Evolutionary conservation across 2,329 filamentous ascomycete genomes (phyloP).

Genomic region (Intubia oerlemansii): DNA sequence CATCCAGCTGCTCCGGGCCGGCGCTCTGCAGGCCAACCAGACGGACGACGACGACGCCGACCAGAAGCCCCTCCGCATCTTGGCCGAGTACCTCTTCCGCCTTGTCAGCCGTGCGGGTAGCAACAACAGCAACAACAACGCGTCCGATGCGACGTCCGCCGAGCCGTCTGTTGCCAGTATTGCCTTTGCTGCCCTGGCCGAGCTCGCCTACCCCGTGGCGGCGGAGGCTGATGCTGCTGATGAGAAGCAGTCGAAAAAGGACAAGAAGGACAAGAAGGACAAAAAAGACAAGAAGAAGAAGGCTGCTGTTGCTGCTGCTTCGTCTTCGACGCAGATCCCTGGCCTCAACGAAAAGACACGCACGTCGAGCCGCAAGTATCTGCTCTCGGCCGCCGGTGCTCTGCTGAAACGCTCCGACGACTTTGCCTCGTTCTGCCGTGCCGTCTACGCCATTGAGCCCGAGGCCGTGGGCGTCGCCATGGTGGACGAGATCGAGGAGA

Average conservation of each 20-base stretch:
- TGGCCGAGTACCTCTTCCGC: slow-evolving; percentile 32
- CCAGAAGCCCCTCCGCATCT: slow-evolving; percentile 24
- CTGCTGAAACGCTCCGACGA: slow-evolving; percentile 31
- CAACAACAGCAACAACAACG: slow-evolving; percentile 12
- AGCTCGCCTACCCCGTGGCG: slow-evolving; percentile 30
- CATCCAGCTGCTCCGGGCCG: slow-evolving; percentile 22
- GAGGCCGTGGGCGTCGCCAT: slow-evolving; percentile 28
- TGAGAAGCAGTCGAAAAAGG: background rate
- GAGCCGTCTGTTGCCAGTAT: slow-evolving; percentile 17
- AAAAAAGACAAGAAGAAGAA: slow-evolving; percentile 2
- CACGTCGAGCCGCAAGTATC: slow-evolving; percentile 31
- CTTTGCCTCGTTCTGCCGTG: slow-evolving; percentile 29
- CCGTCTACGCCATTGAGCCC: slow-evolving; percentile 30
- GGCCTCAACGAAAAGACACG: slow-evolving; percentile 29
- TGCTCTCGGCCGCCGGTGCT: slow-evolving; percentile 36
- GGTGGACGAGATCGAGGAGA: slow-evolving; percentile 30
- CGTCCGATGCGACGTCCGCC: too few relatives aligned
- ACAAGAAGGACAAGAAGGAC: background rate
- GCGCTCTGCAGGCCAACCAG: slow-evolving; percentile 13
- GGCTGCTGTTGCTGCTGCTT: slow-evolving; percentile 13
- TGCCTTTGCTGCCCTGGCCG: slow-evolving; percentile 30
- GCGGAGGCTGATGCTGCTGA: slow-evolving; percentile 5
- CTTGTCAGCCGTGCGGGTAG: slow-evolving; percentile 19
- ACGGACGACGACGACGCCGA: slow-evolving; percentile 13
- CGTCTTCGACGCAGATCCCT: too few relatives aligned